phyloP scores from a whole-genome alignment of 2,329 filamentous ascomycete genomes.

The Hypoxylon sp. region DNA sequence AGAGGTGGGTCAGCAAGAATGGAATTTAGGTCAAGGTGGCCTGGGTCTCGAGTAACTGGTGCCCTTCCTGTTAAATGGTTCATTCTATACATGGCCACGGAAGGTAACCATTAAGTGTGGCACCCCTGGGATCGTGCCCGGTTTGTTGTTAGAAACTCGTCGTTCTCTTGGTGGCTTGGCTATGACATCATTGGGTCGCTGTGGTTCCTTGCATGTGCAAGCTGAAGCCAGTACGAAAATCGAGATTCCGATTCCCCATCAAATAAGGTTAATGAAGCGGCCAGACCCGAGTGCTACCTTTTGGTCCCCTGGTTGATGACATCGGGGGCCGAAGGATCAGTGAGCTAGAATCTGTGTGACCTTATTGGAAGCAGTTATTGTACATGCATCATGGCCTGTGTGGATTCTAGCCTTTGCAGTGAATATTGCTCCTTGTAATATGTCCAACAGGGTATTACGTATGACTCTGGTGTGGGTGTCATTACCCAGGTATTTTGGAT shows the following conservation, averaged over 20 bases:
- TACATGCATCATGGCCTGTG: neutral
- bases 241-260: slow-evolving; percentile 32
- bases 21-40: slow-evolving; percentile 6
- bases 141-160: slow-evolving; percentile 27
- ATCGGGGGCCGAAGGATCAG: neutral
- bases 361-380: neutral
- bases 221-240: slow-evolving; percentile 5
- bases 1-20: neutral
- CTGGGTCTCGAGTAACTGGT: slow-evolving; percentile 1
- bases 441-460: no score
- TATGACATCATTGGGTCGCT: slow-evolving; percentile 41
- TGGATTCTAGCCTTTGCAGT: no score
- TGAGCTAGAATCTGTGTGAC: neutral
- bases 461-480: no score
- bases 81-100: slow-evolving; percentile 3
- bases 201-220: slow-evolving; percentile 39
- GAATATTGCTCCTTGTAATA: no score
- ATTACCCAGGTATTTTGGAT: no score
- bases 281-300: slow-evolving; percentile 30
- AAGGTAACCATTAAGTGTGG: neutral
- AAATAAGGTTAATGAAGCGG: slow-evolving; percentile 38
- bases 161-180: slow-evolving; percentile 33
- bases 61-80: neutral
- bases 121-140: slow-evolving; percentile 18
- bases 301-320: slow-evolving; percentile 2